phyloP scores from a whole-genome alignment of 495 filamentous ascomycete genomes.

The Aspergillus nanangensis region DNA sequence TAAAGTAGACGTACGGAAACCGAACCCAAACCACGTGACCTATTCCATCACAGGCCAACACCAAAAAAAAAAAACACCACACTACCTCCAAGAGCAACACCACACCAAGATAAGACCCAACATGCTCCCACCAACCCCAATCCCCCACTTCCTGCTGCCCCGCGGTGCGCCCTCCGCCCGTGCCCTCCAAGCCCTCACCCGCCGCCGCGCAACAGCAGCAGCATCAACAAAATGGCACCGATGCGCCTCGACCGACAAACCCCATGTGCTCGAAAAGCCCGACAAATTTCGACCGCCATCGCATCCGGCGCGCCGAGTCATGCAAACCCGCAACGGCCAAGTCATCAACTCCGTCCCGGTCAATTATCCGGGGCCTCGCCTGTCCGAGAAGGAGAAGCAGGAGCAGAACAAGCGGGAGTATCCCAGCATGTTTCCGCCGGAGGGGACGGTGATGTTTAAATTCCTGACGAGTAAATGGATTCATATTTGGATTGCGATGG shows the following conservation, averaged over 20 bases:
- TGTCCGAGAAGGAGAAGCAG: conserved; percentile 53
- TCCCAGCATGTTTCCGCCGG: conserved; percentile 74
- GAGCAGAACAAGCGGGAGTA: conserved; percentile 64
- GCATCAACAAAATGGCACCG: conserved; percentile 11
- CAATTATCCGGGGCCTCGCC: conserved; percentile 65
- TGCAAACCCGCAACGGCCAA: conserved; percentile 25
- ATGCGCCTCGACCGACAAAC: conserved; percentile 22
- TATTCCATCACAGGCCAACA: too few relatives aligned
- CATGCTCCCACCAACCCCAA: conserved; percentile 6
- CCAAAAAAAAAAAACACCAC: too few relatives aligned
- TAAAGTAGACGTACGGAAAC: too few relatives aligned
- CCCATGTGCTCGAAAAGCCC: conserved; percentile 67
- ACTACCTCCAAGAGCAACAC: too few relatives aligned
- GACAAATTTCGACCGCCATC: conserved; percentile 82
- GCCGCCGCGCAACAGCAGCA: conserved; percentile 6
- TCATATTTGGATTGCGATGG: conserved; percentile 75
- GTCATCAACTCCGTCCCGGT: conserved; percentile 30
- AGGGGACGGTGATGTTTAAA: conserved; percentile 69
- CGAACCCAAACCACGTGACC: too few relatives aligned
- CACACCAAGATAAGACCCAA: background rate
- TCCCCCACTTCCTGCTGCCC: too few relatives aligned
- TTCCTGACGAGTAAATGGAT: conserved; percentile 68
- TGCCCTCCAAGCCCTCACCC: conserved; percentile 22
- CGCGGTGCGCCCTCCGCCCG: conserved; percentile 27
- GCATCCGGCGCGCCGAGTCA: conserved; percentile 59